A percentile compares a stretch with the other conserved stretches of the same genome.
Evolutionary conservation across 352 stramenopile species (phyloP).

Genomic region (Globisporangium nunn): DNA sequence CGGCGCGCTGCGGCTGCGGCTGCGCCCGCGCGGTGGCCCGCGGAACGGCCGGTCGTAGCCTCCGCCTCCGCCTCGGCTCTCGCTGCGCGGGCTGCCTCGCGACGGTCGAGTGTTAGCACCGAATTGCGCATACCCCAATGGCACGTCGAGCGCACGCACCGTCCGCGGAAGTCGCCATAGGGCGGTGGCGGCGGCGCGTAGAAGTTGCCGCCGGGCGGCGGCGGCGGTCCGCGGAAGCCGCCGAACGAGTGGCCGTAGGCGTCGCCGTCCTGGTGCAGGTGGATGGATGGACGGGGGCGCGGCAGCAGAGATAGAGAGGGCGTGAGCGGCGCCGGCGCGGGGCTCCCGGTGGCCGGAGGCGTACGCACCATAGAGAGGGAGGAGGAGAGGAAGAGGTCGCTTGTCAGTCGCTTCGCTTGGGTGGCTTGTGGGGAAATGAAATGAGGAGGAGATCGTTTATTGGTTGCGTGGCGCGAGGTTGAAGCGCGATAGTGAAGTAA

Average conservation of each 20-base stretch:
- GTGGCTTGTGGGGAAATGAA: background rate
- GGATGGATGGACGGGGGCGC: background rate
- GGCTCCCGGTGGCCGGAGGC: no score
- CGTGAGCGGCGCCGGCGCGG: background rate
- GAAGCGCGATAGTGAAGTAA: no score
- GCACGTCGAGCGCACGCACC: background rate
- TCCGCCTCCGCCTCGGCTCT: slow-evolving; percentile 16
- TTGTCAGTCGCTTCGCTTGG: background rate
- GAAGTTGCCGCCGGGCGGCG: background rate
- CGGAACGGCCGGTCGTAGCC: slow-evolving; percentile 17
- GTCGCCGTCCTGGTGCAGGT: background rate
- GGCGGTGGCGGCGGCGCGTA: background rate
- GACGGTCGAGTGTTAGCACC: background rate
- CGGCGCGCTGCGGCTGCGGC: slow-evolving; percentile 28
- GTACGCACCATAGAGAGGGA: background rate
- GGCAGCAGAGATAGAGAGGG: background rate
- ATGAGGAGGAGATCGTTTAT: background rate
- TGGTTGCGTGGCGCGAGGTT: no score
- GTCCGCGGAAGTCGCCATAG: background rate
- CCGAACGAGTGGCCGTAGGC: background rate
- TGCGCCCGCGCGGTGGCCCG: slow-evolving; percentile 17
- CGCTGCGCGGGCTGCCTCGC: slow-evolving; percentile 12
- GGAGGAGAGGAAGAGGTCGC: background rate
- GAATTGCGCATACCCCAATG: background rate
- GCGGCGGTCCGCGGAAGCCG: background rate